phyloP scores from a whole-genome alignment of 345 rosid genomes.

The Eutrema heterophyllum region DNA sequence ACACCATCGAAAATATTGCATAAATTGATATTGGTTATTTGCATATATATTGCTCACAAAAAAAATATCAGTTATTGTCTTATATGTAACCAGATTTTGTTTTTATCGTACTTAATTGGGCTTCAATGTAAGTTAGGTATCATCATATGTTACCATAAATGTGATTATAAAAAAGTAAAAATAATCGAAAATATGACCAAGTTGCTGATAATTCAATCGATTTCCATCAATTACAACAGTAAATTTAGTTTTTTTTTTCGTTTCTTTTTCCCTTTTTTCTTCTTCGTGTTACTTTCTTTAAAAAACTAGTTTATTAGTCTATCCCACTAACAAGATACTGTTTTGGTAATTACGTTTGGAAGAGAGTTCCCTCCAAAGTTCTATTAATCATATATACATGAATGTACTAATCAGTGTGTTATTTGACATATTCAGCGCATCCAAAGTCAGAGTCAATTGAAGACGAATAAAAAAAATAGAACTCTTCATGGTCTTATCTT shows the following conservation, averaged over 20 bases:
- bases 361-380: neutral
- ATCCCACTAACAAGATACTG: neutral
- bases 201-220: neutral
- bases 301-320: neutral
- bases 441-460: neutral
- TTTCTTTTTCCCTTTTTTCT: too few species aligned
- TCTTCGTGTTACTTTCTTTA: neutral
- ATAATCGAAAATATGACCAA: neutral
- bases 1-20: too few species aligned
- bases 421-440: constrained; percentile 18
- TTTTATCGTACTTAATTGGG: neutral
- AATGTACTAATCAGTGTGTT: neutral
- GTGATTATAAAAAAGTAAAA: neutral
- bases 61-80: too few species aligned
- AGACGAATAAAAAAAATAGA: neutral
- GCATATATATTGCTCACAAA: too few species aligned
- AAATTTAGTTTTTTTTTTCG: neutral
- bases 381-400: neutral
- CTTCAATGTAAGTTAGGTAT: neutral
- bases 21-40: too few species aligned
- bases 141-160: neutral
- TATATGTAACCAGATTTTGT: too few species aligned
- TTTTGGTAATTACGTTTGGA: neutral
- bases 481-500: neutral
- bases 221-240: neutral